These are phyloP conservation scores for Pascua sp. DNA, from an alignment of 1,284 basidiomycete genomes.

Conservation along the genomic window DNA sequence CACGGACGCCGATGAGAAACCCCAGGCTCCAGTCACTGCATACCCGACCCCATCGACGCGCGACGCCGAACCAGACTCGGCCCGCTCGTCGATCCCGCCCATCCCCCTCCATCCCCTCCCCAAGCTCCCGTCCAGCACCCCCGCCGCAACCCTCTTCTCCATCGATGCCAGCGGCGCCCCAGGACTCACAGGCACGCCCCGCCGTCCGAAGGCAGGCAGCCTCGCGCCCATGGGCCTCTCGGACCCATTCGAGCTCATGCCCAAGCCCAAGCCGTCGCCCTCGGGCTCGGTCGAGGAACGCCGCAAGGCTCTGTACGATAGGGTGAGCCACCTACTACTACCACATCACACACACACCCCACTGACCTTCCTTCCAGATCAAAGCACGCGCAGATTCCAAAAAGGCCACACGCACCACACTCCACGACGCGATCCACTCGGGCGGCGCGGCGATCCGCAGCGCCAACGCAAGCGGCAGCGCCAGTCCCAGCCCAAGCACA, in stretches of 20 bases:
- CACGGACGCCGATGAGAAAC: neutral
- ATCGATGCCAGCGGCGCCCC: slow-evolving; percentile 16
- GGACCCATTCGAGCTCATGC: slow-evolving; percentile 37
- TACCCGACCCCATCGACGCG: slow-evolving; percentile 37
- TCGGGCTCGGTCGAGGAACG: slow-evolving; percentile 39
- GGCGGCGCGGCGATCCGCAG: slow-evolving; percentile 12
- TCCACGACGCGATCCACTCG: slow-evolving; percentile 25
- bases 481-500: neutral
- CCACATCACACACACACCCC: neutral
- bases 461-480: neutral
- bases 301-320: slow-evolving; percentile 41
- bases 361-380: slow-evolving; percentile 22
- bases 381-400: slow-evolving; percentile 36
- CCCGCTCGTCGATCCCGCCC: slow-evolving; percentile 38
- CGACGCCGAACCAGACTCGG: slow-evolving; percentile 9
- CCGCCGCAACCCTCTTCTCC: slow-evolving; percentile 32
- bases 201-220: neutral
- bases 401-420: slow-evolving; percentile 23
- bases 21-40: slow-evolving; percentile 15
- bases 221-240: slow-evolving; percentile 25
- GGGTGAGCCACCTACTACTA: slow-evolving; percentile 23
- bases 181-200: slow-evolving; percentile 9
- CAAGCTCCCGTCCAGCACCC: slow-evolving; percentile 31
- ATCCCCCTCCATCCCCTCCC: slow-evolving; percentile 43
- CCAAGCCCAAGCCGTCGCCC: slow-evolving; percentile 4